Base-by-base conservation (phyloP, 768 basidiomycete genomes). In the Pleurotus pulmonarius region DNA sequence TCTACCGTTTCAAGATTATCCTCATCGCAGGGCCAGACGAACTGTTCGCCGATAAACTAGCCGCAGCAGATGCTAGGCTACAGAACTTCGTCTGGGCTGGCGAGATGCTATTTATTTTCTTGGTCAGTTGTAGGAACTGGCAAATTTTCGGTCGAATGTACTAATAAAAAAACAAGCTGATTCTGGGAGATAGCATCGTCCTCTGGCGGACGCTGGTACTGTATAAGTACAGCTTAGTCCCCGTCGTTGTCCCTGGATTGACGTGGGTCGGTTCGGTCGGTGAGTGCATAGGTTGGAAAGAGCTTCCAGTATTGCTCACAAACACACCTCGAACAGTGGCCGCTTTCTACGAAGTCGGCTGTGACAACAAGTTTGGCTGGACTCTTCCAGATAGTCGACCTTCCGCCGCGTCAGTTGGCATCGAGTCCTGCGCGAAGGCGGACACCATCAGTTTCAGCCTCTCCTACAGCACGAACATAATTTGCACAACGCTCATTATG, bases 161-260 rank as follows among this genome's bases (percentile, higher is more conserved):
- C 41, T 44, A 3, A 5, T 12, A 24, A 5, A 7, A 44, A 8
- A 16, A 3, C 12, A 25, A 70, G 68, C 47, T 70, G 13, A 64
- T 66, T 38, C 61, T 68, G 3, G 68, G 69, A 15, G 69, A 70
- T 47, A 63, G 62, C 5, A 65, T 69, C n/a, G 69, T 70, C 13
- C 58, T 70, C 24, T 70, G 69, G 69, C 60, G 69, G 53, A 68
- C 68, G 13, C 67, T 64, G 65, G 59, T 59, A 2, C 49, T 70
- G 3, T 70, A 60, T 49, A 37, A 54, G 39, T 59, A 61, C 8
- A 52, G 54, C 7, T 55, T 59, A 34, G 55, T 55, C n/a, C 62
- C 61, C 51, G 48, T 69, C 20, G 37, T 62, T 3, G 53, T 65
- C 18, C 67, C 68, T 12, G 56, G 62, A 4, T 56, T 58, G 7